These are phyloP conservation scores for Backusella liffmaniae DNA, from an alignment of 192 early-diverging fungal species.

Conservation along the genomic window DNA sequence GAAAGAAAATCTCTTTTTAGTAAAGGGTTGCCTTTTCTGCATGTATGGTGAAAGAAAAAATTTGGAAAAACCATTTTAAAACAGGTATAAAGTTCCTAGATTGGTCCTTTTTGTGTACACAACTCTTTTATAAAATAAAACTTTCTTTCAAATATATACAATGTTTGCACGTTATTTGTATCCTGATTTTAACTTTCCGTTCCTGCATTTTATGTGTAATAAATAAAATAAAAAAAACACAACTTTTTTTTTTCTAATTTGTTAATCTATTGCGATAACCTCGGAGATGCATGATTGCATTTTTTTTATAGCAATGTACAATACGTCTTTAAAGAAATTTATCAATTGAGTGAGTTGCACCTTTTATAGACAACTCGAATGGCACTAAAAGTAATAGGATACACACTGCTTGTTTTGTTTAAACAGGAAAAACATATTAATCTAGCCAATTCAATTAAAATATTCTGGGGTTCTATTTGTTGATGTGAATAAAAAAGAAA, in stretches of 20 bases:
- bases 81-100: constrained; percentile 10
- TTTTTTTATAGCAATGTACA: background rate
- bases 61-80: constrained; percentile 2
- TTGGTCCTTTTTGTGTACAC: background rate
- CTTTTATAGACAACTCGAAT: too few relatives aligned
- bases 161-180: background rate
- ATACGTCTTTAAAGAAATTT: background rate
- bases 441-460: background rate
- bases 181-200: background rate
- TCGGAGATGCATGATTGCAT: background rate
- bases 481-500: background rate
- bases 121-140: background rate
- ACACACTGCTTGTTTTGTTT: too few relatives aligned
- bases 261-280: background rate
- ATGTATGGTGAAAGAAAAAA: background rate
- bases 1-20: background rate
- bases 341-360: background rate
- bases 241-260: background rate
- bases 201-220: background rate
- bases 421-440: background rate
- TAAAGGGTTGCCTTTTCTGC: background rate
- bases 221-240: background rate
- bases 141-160: background rate
- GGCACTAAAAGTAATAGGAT: too few relatives aligned
- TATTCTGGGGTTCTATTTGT: background rate